These are phyloP conservation scores for Aaosphaeria arxii DNA, from an alignment of 2,329 filamentous ascomycete genomes.

Conservation along the genomic window DNA sequence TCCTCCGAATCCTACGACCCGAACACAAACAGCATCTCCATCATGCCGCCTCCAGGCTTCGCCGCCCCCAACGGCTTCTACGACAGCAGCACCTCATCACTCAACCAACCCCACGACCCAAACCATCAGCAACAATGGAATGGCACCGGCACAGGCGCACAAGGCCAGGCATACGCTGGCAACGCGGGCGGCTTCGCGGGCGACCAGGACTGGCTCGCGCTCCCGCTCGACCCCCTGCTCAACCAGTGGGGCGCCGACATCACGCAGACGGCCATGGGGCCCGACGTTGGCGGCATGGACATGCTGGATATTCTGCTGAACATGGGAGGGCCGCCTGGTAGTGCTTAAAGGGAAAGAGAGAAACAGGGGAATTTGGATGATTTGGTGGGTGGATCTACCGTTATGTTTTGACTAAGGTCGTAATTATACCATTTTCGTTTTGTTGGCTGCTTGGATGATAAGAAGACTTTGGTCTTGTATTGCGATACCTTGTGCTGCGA, in stretches of 20 bases:
- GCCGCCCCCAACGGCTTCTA: conserved; percentile 13
- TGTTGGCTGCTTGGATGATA: no score
- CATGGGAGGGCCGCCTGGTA: conserved; percentile 31
- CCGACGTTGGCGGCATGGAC: conserved; percentile 61
- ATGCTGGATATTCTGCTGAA: conserved; percentile 49
- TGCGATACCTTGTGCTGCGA: no score
- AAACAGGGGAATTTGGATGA: conserved; percentile 1
- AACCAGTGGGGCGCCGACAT: conserved; percentile 58
- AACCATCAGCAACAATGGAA: conserved; percentile 8
- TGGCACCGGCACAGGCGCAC: neutral
- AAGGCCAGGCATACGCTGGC: neutral
- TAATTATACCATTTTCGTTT: no score
- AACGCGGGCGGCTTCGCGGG: conserved; percentile 13
- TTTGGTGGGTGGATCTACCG: no score
- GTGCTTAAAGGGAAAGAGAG: conserved; percentile 5
- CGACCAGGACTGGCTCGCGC: conserved; percentile 57
- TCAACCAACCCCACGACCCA: neutral
- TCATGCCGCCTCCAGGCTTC: conserved; percentile 49
- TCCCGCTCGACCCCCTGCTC: conserved; percentile 61
- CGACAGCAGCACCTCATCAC: conserved; percentile 7
- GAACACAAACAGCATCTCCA: conserved; percentile 39
- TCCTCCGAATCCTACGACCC: conserved; percentile 45
- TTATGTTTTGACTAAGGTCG: no score
- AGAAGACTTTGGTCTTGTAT: no score
- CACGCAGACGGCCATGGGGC: conserved; percentile 54